Evolutionary conservation across 495 filamentous ascomycete species (phyloP).

Genomic region (Podospora bellae-mahoneyi): DNA sequence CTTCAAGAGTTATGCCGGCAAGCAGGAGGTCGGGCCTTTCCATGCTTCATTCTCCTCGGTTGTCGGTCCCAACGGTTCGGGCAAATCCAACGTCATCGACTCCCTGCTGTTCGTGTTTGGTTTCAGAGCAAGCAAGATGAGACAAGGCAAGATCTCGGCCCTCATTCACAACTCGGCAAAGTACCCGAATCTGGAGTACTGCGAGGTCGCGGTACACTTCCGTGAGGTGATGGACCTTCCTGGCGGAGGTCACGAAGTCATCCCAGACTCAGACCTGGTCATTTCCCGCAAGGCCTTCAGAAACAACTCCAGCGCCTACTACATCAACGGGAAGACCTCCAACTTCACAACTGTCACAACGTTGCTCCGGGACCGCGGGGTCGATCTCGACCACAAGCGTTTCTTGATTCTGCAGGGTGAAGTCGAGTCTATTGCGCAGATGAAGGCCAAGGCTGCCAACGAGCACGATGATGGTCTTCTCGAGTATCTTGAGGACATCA

Average conservation of each 20-base stretch:
- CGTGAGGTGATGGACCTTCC: conserved; percentile 88
- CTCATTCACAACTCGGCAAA: conserved; percentile 94
- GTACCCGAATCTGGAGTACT: conserved; percentile 77
- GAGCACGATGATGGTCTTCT: conserved; percentile 95
- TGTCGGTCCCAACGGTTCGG: conserved; percentile 95
- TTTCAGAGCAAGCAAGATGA: conserved; percentile 98
- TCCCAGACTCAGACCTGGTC: conserved; percentile 78
- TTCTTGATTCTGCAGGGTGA: conserved; percentile 97
- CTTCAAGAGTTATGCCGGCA: conserved; percentile 97
- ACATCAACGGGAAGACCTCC: conserved; percentile 82
- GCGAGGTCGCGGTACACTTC: conserved; percentile 95
- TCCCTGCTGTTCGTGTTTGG: conserved; percentile 97
- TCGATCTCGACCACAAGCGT: conserved; percentile 96
- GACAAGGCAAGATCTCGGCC: conserved; percentile 96
- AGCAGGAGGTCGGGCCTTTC: conserved; percentile 93
- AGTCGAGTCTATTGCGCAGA: conserved; percentile 97
- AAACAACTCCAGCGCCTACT: conserved; percentile 97
- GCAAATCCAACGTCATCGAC: conserved; percentile 98
- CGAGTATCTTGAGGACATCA: conserved; percentile 97
- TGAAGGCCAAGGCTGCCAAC: conserved; percentile 93
- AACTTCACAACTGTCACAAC: conserved; percentile 89
- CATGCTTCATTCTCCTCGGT: conserved; percentile 98
- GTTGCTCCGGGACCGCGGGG: conserved; percentile 80
- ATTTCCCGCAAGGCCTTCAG: conserved; percentile 93
- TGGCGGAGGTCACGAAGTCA: conserved; percentile 64